Base-by-base conservation (phyloP, 2,329 filamentous ascomycete genomes). In the Nannizziopsis arthrosporioides region DNA sequence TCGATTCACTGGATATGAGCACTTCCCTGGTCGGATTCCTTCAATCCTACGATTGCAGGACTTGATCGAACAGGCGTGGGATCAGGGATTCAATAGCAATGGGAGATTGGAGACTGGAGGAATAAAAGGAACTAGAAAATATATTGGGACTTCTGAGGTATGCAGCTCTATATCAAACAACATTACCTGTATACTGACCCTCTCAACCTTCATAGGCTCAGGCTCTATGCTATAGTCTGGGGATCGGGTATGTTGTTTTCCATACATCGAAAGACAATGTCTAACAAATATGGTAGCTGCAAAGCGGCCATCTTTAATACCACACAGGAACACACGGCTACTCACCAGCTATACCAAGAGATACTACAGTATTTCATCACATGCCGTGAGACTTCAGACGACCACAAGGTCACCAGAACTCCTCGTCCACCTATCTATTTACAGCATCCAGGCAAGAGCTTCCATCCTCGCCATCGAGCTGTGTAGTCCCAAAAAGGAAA, bases 61-160 rank as follows among this genome's bases (percentile, higher is more conserved):
- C 47, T 71, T 81, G 57, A 94, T 96, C 56, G 90, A 96, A 64
- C 68, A 71, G 12, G 90, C 88, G 0, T 96, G 90, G 90, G 85
- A 94, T 59, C 74, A 73, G 60, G 88, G 85, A 0, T 86, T 92
- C 61, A 92, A 93, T 57, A 62, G 76, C 2, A 74, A 80, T 39
- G 86, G 84, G 2, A 76, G 85, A 31, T 61, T 78, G 2, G 87
- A 96, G 65, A 95, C 89, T 0, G 90, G 90, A 2, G 87, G 88
- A 1, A 84, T 96, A 54, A 78, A 73, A 54, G 82, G 82, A n/a
- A 94, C 89, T 0, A 78, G 92, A 51, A 96, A 95, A 64, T 96
- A 92, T 61, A 96, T 96, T 56, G 90, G 90, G 12, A 95, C 90
- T 1, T 81, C 86, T 7, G 90, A 96, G 72, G 85, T 85, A 70